Evolutionary conservation across 1,284 basidiomycete genomes (phyloP).

Genomic region (Cerioporus squamosus): DNA sequence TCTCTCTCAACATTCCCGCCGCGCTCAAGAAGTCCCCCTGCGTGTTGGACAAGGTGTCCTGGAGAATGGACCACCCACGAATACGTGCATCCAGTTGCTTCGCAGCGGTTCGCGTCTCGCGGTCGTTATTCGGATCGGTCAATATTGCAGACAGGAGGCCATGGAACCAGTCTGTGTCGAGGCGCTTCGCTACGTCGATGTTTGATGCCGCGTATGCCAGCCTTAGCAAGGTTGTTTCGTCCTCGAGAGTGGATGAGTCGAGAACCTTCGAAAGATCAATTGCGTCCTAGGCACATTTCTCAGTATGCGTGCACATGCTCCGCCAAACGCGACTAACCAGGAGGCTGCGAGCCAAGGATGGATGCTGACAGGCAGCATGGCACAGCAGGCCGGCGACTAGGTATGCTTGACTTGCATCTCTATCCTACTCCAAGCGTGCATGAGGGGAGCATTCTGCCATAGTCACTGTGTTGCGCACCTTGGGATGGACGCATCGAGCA

Average conservation of each 20-base stretch:
- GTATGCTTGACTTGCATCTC: slow-evolving; percentile 51
- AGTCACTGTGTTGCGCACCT: slow-evolving; percentile 43
- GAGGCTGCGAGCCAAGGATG: slow-evolving; percentile 44
- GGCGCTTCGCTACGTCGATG: slow-evolving; percentile 57
- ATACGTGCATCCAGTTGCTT: slow-evolving; percentile 53
- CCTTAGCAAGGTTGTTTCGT: slow-evolving; percentile 56
- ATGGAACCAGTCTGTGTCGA: slow-evolving; percentile 46
- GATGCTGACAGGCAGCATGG: slow-evolving; percentile 65
- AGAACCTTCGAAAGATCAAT: slow-evolving; percentile 60
- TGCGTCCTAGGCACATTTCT: slow-evolving; percentile 45
- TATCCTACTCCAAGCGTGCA: slow-evolving; percentile 41
- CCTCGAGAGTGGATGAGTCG: slow-evolving; percentile 49
- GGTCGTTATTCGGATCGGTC: slow-evolving; percentile 42
- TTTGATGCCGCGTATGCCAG: slow-evolving; percentile 67
- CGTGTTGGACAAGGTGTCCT: slow-evolving; percentile 59
- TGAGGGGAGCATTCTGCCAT: background rate
- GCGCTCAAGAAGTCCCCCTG: slow-evolving; percentile 54
- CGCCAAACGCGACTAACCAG: slow-evolving; percentile 40
- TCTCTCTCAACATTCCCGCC: slow-evolving; percentile 55
- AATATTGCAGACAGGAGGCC: slow-evolving; percentile 46
- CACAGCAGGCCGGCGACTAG: slow-evolving; percentile 62
- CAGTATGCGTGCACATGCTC: background rate
- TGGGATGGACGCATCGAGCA: slow-evolving; percentile 51
- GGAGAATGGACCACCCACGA: slow-evolving; percentile 61
- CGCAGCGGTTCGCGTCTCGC: slow-evolving; percentile 47